Base-by-base conservation (phyloP, 768 basidiomycete genomes). In the Leccinum obscurum region DNA sequence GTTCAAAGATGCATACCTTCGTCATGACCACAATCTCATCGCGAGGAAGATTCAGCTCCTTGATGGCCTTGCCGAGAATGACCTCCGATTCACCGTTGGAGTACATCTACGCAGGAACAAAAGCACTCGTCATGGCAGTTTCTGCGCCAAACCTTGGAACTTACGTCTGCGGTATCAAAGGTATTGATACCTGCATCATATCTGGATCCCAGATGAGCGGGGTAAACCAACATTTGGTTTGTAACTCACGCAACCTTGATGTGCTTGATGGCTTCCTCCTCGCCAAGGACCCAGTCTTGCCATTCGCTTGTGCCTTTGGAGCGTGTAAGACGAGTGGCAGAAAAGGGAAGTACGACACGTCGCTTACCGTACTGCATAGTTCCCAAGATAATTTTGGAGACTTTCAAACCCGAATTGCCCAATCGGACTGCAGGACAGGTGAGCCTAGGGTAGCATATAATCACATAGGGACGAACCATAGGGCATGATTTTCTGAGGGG, bases 1-100 rank as follows among this genome's bases (percentile, higher is more conserved):
- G 50, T 10, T 30, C 24, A 28, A 7, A 32, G 5, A 53, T 5
- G 37, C 3, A 32, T 35, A 84, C 84, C 76, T 93, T 92, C 57
- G 91, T 90, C 78, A 92, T 81, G n/a, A 93, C 82, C 20, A 93
- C 89, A 48, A 92, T 84, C 63, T 87, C 83, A 9, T 88, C 86
- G 2, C 90, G 83, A 17, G 89, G 88, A 11, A 89, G 77, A 20
- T 85, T 70, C 62, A 83, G 78, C 61, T 84, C 67, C 66, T 87
- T 88, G 75, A 93, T 85, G 1, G 85, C 88, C 64, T 87, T 86
- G 8, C 90, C 90, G n/a, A 90, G 77, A 57, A 90, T 80, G 50
- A 81, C 66, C 67, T 92, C 91, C 0, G 85, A 87, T 6, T 76
- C 71, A 3, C 88, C 88, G 62, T 88, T 85, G 1, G 85, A 87